Evolutionary conservation across 2,329 filamentous ascomycete species (phyloP).

Genomic region (Aspergillus tanneri): DNA sequence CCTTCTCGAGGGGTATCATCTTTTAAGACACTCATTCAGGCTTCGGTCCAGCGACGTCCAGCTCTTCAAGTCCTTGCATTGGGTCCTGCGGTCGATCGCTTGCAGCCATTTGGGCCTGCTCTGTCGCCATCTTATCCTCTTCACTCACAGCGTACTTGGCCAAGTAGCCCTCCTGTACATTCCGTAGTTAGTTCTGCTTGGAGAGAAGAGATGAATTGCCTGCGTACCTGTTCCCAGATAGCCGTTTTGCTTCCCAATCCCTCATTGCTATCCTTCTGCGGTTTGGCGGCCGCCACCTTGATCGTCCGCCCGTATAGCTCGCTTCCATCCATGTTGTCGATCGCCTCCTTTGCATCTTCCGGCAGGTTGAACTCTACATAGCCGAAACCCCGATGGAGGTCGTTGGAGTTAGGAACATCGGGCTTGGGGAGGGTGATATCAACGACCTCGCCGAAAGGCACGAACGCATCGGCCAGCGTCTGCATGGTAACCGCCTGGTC

Average conservation of each 20-base stretch:
- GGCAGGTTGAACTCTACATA: constrained; percentile 92
- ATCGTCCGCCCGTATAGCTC: constrained; percentile 91
- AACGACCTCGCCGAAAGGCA: constrained; percentile 93
- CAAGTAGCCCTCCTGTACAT: constrained; percentile 80
- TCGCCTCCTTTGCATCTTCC: constrained; percentile 86
- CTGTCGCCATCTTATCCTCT: constrained; percentile 66
- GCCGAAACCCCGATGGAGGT: constrained; percentile 86
- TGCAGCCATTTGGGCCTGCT: constrained; percentile 53
- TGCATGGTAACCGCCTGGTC: constrained; percentile 72
- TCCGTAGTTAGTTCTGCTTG: constrained; percentile 24
- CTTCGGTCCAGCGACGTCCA: constrained; percentile 92
- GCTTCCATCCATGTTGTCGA: constrained; percentile 98
- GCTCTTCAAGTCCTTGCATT: constrained; percentile 90
- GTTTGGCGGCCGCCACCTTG: constrained; percentile 88
- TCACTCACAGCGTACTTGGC: constrained; percentile 82
- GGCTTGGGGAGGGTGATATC: constrained; percentile 89
- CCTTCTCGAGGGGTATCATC: constrained; percentile 22
- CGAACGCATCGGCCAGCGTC: constrained; percentile 83
- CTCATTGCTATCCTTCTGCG: constrained; percentile 83
- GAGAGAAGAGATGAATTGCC: not conserved
- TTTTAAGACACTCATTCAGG: constrained; percentile 55
- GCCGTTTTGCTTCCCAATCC: constrained; percentile 90
- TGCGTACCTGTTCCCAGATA: constrained; percentile 88
- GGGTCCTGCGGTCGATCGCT: constrained; percentile 69
- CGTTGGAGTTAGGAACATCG: constrained; percentile 73